Evolutionary conservation across 2,329 filamentous ascomycete genomes (phyloP).

Genomic region (Helotiales sp.): DNA sequence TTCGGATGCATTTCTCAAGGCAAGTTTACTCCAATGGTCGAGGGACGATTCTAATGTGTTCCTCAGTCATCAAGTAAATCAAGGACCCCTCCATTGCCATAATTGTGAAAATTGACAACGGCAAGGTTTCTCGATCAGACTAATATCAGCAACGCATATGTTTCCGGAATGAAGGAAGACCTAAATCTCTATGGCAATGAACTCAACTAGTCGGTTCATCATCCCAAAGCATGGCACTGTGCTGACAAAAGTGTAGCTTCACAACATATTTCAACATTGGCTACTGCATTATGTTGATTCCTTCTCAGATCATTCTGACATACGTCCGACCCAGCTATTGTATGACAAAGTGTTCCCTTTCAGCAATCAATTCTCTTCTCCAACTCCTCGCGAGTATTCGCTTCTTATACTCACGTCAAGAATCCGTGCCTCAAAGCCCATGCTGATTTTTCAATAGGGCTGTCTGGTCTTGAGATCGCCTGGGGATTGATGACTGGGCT

Average conservation of each 20-base stretch:
- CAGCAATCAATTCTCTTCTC: too few relatives aligned
- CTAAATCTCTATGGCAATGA: constrained; percentile 47
- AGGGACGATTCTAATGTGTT: neutral
- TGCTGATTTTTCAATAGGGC: too few relatives aligned
- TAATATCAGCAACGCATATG: constrained; percentile 28
- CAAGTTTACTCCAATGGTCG: constrained; percentile 29
- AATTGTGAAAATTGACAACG: constrained; percentile 33
- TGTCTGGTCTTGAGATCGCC: constrained; percentile 24
- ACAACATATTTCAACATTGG: constrained; percentile 41
- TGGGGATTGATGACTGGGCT: constrained; percentile 16
- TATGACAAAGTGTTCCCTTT: too few relatives aligned
- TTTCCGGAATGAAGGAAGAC: constrained; percentile 31
- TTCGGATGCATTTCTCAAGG: constrained; percentile 43
- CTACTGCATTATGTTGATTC: constrained; percentile 41
- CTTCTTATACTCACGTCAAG: too few relatives aligned
- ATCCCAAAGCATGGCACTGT: neutral
- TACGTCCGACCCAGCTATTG: constrained; percentile 35
- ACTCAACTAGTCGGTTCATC: constrained; percentile 40
- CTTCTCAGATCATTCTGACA: constrained; percentile 41
- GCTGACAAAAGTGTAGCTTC: constrained; percentile 30
- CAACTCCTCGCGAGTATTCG: too few relatives aligned
- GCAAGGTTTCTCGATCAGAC: constrained; percentile 44
- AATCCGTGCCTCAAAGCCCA: too few relatives aligned
- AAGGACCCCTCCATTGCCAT: neutral
- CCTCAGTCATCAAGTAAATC: constrained; percentile 41